These are phyloP conservation scores for Fraxinus greggii DNA, from an alignment of 305 asterid genomes.

Conservation along the genomic window DNA sequence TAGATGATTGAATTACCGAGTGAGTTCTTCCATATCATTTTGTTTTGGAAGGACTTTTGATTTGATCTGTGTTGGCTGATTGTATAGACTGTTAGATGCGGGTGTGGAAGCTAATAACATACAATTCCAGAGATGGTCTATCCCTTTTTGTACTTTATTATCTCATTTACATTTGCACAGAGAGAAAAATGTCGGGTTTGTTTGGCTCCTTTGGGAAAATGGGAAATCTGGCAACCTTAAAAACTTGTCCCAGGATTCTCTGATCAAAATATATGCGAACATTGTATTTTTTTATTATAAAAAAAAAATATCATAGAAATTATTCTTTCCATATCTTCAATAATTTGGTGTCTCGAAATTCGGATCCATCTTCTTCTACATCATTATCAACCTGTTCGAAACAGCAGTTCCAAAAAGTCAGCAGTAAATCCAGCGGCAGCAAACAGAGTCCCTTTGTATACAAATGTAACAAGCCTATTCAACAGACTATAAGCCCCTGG, in stretches of 20 bases:
- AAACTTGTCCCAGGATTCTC: not conserved
- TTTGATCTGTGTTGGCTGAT: not conserved
- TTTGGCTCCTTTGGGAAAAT: not conserved
- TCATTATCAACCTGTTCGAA: conserved; percentile 38
- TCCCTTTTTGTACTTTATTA: not conserved
- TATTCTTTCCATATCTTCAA: too few species aligned
- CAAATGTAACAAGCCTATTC: conserved; percentile 38
- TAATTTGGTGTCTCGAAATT: conserved; percentile 43
- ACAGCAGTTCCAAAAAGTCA: conserved; percentile 48
- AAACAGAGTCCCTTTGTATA: conserved; percentile 43
- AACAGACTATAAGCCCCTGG: conserved; percentile 37
- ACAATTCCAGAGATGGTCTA: not conserved
- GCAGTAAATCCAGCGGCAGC: conserved; percentile 48
- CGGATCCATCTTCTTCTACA: conserved; percentile 49
- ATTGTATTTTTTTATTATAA: too few species aligned
- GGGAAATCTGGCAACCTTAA: not conserved
- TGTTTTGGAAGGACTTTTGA: conserved; percentile 27
- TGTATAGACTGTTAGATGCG: conserved; percentile 13
- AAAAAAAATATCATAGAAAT: too few species aligned
- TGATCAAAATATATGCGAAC: too few species aligned
- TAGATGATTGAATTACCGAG: not conserved
- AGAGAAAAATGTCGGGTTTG: too few species aligned
- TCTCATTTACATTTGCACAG: too few species aligned
- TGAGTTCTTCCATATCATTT: conserved; percentile 29
- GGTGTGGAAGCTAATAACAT: not conserved